Conservation (phyloP, 1,139 yeast species). For the Sugiyamaella neomexicana region DNA sequence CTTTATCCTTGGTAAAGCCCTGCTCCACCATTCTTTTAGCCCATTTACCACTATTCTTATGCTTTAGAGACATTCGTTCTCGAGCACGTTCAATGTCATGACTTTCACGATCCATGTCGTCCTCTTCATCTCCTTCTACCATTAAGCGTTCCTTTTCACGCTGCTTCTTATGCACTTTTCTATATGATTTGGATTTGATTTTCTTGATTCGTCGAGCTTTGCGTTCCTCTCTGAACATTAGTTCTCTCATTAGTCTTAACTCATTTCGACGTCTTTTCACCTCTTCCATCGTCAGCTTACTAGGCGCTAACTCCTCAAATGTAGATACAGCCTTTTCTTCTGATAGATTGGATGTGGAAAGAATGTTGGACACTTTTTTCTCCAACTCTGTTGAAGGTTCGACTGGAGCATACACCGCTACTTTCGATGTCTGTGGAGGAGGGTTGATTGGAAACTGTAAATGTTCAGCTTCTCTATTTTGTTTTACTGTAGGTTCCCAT, state of each 20-base stretch:
- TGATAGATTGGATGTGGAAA: constrained; percentile 62
- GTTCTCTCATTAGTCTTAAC: constrained; percentile 86
- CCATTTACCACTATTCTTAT: constrained; percentile 81
- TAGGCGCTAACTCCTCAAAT: constrained; percentile 77
- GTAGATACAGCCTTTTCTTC: constrained; percentile 78
- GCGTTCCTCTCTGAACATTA: constrained; percentile 93
- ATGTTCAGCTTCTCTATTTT: constrained; percentile 82
- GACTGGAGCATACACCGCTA: constrained; percentile 56
- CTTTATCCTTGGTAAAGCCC: constrained; percentile 84
- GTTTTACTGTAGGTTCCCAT: constrained; percentile 83
- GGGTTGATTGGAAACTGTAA: constrained; percentile 70
- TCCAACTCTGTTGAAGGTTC: constrained; percentile 65
- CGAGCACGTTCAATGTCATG: constrained; percentile 82
- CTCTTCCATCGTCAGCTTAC: constrained; percentile 80
- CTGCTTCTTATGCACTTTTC: constrained; percentile 84
- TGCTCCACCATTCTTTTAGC: constrained; percentile 87
- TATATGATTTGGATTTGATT: constrained; percentile 88
- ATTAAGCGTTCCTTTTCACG: constrained; percentile 65
- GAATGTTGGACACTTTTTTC: constrained; percentile 58
- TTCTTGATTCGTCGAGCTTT: constrained; percentile 89
- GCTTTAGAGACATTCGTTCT: constrained; percentile 90
- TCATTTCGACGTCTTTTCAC: constrained; percentile 75
- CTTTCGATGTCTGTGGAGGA: constrained; percentile 43
- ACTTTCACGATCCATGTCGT: constrained; percentile 48
- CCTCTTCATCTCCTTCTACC: constrained; percentile 57